Evolutionary conservation across 768 basidiomycete species (phyloP), one percentile per base, ranked within the genome.

Genomic region (Mycena maculata): DNA sequence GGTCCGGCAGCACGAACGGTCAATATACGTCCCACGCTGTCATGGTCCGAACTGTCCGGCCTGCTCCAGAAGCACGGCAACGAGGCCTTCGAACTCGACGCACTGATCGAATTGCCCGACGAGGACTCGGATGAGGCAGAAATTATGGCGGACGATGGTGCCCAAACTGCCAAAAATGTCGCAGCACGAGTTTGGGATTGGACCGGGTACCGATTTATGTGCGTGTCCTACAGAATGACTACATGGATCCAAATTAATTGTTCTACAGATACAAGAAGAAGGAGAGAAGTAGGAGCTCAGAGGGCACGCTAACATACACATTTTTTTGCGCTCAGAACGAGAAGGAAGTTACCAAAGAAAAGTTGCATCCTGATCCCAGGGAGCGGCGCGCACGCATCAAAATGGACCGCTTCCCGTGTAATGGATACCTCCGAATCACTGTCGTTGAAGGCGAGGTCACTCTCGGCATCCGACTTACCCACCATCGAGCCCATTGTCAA

Each of bases 311-410:
- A 3, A n/a, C n/a, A n/a, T n/a, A n/a, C n/a, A n/a, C n/a, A n/a
- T n/a, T n/a, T n/a, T n/a, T n/a, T n/a, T n/a, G 30, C 28, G 2
- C 30, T 15, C 48, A 49, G 28, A 28, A 30, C 25, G 27, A 49
- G 20, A 20, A 18, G 3, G 48, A 49, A 49, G 48, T 30, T 3
- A 30, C 25, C 28, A 49, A 49, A 49, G 8, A 12, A 18, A 4
- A 30, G 9, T 16, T 49, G 11, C 28, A 11, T 5, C 7, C 28
- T 4, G 48, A 49, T 15, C 27, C 28, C 8, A 12, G 16, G 48
- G 68, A 71, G 59, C 33, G 59, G 12, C 56, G 62, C 38, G 70
- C 63, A 12, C 62, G 63, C 8, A 67, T 28, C n/a, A n/a, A n/a
- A n/a, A n/a, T n/a, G n/a, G n/a, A n/a, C n/a, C n/a, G n/a, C n/a